These are phyloP conservation scores for Geotrichum klebahnii DNA, from an alignment of 1,139 yeast species.

Conservation along the genomic window DNA sequence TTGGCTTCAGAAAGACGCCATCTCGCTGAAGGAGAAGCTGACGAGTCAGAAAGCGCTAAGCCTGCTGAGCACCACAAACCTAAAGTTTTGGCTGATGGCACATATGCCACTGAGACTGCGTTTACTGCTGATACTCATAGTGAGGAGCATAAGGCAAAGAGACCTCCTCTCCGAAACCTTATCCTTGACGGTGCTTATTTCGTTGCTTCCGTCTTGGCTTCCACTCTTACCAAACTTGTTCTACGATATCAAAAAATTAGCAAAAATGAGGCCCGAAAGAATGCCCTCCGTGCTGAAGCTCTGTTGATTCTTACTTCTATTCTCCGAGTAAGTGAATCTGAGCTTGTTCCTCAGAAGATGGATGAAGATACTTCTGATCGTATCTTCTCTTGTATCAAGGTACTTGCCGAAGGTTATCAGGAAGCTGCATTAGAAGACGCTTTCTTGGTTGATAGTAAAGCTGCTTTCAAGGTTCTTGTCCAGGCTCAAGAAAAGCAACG, in stretches of 20 bases:
- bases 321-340: slow-evolving; percentile 82
- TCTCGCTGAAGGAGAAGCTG: slow-evolving; percentile 39
- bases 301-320: slow-evolving; percentile 87
- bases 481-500: slow-evolving; percentile 50
- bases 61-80: slow-evolving; percentile 55
- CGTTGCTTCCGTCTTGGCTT: slow-evolving; percentile 80
- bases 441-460: slow-evolving; percentile 81
- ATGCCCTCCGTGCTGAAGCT: slow-evolving; percentile 93
- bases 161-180: slow-evolving; percentile 76
- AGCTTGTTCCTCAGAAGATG: slow-evolving; percentile 66
- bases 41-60: slow-evolving; percentile 32
- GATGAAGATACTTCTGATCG: slow-evolving; percentile 96
- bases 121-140: slow-evolving; percentile 45
- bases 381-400: slow-evolving; percentile 75
- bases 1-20: slow-evolving; percentile 63
- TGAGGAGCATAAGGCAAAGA: slow-evolving; percentile 38
- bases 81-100: slow-evolving; percentile 91
- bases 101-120: slow-evolving; percentile 95
- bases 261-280: slow-evolving; percentile 50
- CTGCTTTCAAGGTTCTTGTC: slow-evolving; percentile 70
- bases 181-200: slow-evolving; percentile 87
- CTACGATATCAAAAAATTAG: slow-evolving; percentile 67
- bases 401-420: slow-evolving; percentile 62
- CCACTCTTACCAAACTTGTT: slow-evolving; percentile 84
- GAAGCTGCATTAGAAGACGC: slow-evolving; percentile 57